Evolutionary conservation across 73 alveolate genomes (phyloP), one percentile per base, ranked within the genome.

Genomic region (Tetrahymena thermophila): DNA sequence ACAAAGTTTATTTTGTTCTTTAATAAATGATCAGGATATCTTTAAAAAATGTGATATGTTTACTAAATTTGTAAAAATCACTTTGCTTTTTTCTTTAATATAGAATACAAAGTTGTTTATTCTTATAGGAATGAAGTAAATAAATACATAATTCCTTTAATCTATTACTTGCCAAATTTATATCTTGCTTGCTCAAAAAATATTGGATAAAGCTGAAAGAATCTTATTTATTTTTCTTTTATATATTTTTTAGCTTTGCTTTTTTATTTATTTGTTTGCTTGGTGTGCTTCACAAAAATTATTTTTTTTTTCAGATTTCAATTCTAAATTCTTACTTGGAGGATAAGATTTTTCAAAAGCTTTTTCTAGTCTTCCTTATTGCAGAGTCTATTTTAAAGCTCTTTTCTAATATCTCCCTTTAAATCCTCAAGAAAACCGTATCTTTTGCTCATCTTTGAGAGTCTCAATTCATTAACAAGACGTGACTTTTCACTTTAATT

Each of bases 401-500:
- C 96, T 71, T 57, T 93, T 93, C 96, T 95, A 85, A 97, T 96
- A 84, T 96, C 98, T 58, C 94, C 96, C 94, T 93, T 95, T 44
- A 96, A 85, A 43, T 96, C 96, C 71, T 96, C 97, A 93, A 97
- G 97, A 34, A 95, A 95, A 85, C 97, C 96, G 96, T 96, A 97
- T 40, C 98, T 96, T 50, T 96, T 97, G 94, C 94, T 94, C 99
- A 97, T 97, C 96, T 97, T 97, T 56, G 97, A 93, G 96, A 97
- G 95, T 94, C 98, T 97, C 93, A 94, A 96, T 83, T 95, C 94
- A 93, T 97, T 97, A 21, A 96, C 85, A n/a, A 71, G 89, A 71
- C 89, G 89, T n/a, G 89, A 71, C 37, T 71, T 71, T 71, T 71
- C 89, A 10, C 89, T 71, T 19, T 71, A 71, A 71, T 71, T 28